Base-by-base conservation (phyloP, 306 rosid species). In the Dryas octopetala region DNA sequence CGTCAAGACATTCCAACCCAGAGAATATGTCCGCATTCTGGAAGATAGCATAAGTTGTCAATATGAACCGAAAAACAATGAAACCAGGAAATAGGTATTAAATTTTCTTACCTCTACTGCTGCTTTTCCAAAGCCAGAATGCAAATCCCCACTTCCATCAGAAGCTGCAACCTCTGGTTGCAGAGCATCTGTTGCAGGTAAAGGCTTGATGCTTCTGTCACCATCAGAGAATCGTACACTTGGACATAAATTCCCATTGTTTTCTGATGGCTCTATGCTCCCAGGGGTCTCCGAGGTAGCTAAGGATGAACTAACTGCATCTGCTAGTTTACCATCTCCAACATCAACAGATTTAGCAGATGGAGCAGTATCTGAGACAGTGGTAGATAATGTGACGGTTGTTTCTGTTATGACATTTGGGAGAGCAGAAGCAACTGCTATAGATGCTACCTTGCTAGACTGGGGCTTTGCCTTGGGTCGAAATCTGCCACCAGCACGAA, bases 1-100 rank as follows among this genome's bases (percentile, higher is more conserved):
- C 89, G 77, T 82, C 93, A 73, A 90, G 86, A 62, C 55, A 84
- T 73, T 90, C 93, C 80, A 88, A 79, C 66, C 80, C 95, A 16
- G 82, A 83, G 68, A 82, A 86, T 66, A 91, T 75, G 78, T 89
- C 89, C 14, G 79, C 86, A 78, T 76, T 81, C 98, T 94, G 85
- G 50, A 79, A 75, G 52, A 77, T 44, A 52, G 62, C 45, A 60
- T 11, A 23, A 47, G 26, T 60, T 32, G 55, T 47, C 61, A 63
- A 82, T 38, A 81, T 68, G 17, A 49, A 76, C 44, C 23, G 61
- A 48, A 69, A 28, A 53, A 32, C 26, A 77, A 73, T 66, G 59
- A 60, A 48, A 74, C 68, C 68, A 7, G 26, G 49, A 74, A 38
- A 23, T 40, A 59, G 43, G 17, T 14, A 19, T 23, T 12, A 23